Evolutionary conservation across 78 protist species (phyloP).

Genomic region (Cavenderia fasciculata): DNA sequence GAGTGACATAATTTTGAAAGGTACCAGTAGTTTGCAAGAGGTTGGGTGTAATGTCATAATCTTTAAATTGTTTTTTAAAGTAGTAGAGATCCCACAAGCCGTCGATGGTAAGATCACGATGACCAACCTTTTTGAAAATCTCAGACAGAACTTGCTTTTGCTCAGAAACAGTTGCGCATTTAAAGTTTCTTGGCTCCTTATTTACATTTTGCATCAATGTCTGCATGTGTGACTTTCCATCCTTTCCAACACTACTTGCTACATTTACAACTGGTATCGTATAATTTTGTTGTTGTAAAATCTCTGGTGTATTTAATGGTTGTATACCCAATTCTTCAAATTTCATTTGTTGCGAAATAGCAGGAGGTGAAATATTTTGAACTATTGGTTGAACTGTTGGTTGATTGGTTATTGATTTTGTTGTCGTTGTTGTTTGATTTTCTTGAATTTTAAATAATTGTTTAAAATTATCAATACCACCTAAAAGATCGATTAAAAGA

Average conservation of each 20-base stretch:
- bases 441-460: too few relatives aligned
- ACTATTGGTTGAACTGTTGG: not conserved
- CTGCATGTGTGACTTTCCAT: not conserved
- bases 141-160: constrained; percentile 16
- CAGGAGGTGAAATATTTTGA: not conserved
- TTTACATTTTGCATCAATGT: not conserved
- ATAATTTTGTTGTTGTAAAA: not conserved
- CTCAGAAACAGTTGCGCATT: not conserved
- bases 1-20: constrained; percentile 43
- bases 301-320: constrained; percentile 5
- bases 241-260: not conserved
- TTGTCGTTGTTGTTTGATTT: too few relatives aligned
- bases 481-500: constrained; percentile 16
- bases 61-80: constrained; percentile 51
- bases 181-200: constrained; percentile 59
- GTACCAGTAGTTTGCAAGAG: constrained; percentile 6
- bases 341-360: not conserved
- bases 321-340: constrained; percentile 6
- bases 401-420: not conserved
- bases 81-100: constrained; percentile 57
- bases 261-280: not conserved
- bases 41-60: constrained; percentile 38
- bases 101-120: constrained; percentile 30
- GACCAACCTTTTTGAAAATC: constrained; percentile 58
- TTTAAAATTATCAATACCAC: too few relatives aligned